phyloP scores from a whole-genome alignment of 1,139 yeast species.

The Geotrichum aggregatum region DNA sequence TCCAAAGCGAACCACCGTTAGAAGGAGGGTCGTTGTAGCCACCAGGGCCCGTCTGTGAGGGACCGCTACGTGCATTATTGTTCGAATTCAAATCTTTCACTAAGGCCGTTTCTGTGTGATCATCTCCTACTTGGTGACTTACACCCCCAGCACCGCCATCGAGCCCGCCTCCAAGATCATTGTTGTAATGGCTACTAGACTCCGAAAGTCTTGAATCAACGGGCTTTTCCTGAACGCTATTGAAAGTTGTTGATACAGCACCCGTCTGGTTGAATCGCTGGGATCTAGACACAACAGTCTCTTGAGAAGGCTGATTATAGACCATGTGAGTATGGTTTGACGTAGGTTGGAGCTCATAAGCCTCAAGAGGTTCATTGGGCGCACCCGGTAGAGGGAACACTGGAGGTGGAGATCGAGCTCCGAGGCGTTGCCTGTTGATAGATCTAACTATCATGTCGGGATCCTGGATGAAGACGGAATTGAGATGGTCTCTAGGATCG shows the following conservation, averaged over 20 bases:
- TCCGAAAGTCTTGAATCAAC: neutral
- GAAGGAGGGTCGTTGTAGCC: conserved; percentile 1
- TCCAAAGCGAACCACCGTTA: conserved; percentile 13
- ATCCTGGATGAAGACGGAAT: conserved; percentile 15
- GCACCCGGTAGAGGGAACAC: conserved; percentile 10
- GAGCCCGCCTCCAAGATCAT: neutral
- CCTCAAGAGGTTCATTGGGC: neutral
- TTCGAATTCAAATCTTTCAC: neutral
- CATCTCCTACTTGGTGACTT: neutral
- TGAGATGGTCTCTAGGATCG: conserved; percentile 16
- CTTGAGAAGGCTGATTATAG: conserved; percentile 10
- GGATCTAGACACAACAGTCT: conserved; percentile 2
- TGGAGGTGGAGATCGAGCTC: conserved; percentile 7
- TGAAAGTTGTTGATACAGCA: neutral
- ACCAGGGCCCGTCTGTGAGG: neutral
- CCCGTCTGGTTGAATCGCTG: neutral
- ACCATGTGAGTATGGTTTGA: neutral
- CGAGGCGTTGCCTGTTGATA: neutral
- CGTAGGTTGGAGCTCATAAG: neutral
- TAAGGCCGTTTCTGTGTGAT: conserved; percentile 6
- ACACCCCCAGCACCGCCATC: neutral
- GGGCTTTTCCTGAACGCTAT: neutral
- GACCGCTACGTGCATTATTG: neutral
- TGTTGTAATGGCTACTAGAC: conserved; percentile 7
- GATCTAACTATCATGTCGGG: neutral